phyloP scores from a whole-genome alignment of 768 basidiomycete species.

The Daedalea quercina region DNA sequence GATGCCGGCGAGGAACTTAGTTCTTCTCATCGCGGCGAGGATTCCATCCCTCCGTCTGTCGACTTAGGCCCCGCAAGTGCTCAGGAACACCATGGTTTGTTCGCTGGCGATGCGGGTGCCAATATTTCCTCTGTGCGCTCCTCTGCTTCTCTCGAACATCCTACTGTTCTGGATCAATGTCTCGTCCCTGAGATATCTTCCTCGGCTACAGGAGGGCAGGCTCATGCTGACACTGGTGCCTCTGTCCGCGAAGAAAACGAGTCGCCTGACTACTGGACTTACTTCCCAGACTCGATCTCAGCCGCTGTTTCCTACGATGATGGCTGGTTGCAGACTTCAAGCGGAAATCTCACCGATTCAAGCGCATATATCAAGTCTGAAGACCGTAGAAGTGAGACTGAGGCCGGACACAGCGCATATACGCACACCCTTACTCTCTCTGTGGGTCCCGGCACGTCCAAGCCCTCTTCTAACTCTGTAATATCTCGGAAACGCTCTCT shows the following conservation, averaged over 20 bases:
- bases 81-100: not conserved
- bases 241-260: not conserved
- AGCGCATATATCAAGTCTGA: not conserved
- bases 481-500: not conserved
- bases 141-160: too few species aligned
- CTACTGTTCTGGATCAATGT: too few species aligned
- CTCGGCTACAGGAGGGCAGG: not conserved
- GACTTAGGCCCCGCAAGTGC: too few species aligned
- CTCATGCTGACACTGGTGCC: not conserved
- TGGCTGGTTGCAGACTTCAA: not conserved
- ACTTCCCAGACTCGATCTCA: not conserved
- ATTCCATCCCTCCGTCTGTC: too few species aligned
- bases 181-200: not conserved
- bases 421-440: not conserved
- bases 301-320: not conserved
- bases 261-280: not conserved
- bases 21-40: not conserved
- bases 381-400: not conserved
- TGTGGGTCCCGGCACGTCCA: not conserved
- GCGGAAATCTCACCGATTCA: not conserved
- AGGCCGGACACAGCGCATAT: not conserved
- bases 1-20: not conserved
- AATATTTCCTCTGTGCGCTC: too few species aligned
- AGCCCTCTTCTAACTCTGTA: too few species aligned
- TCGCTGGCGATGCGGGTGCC: not conserved